Conservation (phyloP, 208 protist species). For the Hexamita inflata region DNA sequence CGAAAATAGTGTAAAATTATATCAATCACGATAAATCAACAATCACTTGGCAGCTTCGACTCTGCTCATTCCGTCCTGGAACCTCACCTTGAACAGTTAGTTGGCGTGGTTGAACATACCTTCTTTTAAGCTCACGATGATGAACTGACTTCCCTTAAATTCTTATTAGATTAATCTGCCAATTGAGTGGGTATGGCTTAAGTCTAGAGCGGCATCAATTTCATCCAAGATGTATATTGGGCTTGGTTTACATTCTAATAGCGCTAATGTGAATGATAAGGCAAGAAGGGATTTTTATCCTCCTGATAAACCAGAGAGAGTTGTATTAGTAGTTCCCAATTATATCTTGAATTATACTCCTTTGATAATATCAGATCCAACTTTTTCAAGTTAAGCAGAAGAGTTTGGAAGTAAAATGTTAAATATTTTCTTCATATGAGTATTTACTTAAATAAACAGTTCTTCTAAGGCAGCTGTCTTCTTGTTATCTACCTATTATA, state of each 20-base stretch:
- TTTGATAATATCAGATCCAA: slow-evolving; percentile 3
- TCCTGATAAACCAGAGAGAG: slow-evolving; percentile 82
- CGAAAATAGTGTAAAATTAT: no score
- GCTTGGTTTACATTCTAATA: slow-evolving; percentile 91
- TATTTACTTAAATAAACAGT: slow-evolving; percentile 20
- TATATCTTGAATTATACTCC: slow-evolving; percentile 58
- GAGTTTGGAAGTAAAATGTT: slow-evolving; percentile 30
- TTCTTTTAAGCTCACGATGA: slow-evolving; percentile 95
- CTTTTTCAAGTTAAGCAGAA: not conserved
- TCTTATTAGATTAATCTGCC: slow-evolving; percentile 84
- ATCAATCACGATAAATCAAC: no score
- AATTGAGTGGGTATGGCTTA: slow-evolving; percentile 96
- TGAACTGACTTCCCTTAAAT: slow-evolving; percentile 91
- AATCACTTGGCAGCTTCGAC: no score
- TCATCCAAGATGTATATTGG: slow-evolving; percentile 83
- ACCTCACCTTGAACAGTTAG: slow-evolving; percentile 89
- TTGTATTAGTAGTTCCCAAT: slow-evolving; percentile 86
- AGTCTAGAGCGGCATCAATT: slow-evolving; percentile 96
- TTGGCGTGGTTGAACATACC: slow-evolving; percentile 97
- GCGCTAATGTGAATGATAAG: slow-evolving; percentile 89
- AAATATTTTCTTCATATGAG: slow-evolving; percentile 74
- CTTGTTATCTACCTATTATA: slow-evolving; percentile 39
- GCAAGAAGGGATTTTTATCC: slow-evolving; percentile 94
- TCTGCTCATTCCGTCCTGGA: slow-evolving; percentile 56
- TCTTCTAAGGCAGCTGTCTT: slow-evolving; percentile 49